Percentiles rank a stretch among this genome's conserved stretches.
Evolutionary conservation across 1,284 basidiomycete species (phyloP).

Genomic region (Golubevia sp.): DNA sequence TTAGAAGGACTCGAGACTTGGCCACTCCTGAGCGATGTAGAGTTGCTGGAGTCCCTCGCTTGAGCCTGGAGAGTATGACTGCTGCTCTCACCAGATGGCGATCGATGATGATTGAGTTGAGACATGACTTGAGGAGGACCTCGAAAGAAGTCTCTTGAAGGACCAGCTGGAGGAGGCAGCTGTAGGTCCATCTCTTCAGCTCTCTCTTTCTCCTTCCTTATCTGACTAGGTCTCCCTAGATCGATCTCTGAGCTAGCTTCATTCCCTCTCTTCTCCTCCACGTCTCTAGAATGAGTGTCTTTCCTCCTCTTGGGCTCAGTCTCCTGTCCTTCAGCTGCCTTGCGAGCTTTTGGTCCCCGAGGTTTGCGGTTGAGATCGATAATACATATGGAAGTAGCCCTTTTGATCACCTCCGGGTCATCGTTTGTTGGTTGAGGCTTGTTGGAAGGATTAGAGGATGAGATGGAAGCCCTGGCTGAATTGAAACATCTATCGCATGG

Average conservation of each 20-base stretch:
- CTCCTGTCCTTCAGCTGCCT: conserved; percentile 18
- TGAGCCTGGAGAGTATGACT: neutral
- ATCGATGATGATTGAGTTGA: neutral
- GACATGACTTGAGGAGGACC: neutral
- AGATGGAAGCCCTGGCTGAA: conserved; percentile 3
- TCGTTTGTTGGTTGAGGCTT: conserved; percentile 10
- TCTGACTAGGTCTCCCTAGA: too few species aligned
- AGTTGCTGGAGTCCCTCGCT: neutral
- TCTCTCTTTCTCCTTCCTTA: too few species aligned
- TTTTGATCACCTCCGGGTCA: conserved; percentile 18
- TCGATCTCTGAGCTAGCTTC: too few species aligned
- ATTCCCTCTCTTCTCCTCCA: too few species aligned
- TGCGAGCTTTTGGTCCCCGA: conserved; percentile 38
- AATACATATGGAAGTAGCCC: conserved; percentile 29
- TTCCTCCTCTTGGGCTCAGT: too few species aligned
- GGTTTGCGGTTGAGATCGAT: conserved; percentile 46
- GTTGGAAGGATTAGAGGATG: conserved; percentile 26
- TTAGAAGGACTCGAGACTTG: too few species aligned
- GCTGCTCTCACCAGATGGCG: neutral
- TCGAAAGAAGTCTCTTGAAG: neutral
- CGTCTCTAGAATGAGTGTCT: too few species aligned
- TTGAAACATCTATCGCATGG: conserved; percentile 34
- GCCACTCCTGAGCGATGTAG: too few species aligned
- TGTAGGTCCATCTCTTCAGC: neutral
- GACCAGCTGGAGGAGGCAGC: neutral